phyloP scores from a whole-genome alignment of 2,329 filamentous ascomycete genomes.

The Reticulascus tulasneorum region DNA sequence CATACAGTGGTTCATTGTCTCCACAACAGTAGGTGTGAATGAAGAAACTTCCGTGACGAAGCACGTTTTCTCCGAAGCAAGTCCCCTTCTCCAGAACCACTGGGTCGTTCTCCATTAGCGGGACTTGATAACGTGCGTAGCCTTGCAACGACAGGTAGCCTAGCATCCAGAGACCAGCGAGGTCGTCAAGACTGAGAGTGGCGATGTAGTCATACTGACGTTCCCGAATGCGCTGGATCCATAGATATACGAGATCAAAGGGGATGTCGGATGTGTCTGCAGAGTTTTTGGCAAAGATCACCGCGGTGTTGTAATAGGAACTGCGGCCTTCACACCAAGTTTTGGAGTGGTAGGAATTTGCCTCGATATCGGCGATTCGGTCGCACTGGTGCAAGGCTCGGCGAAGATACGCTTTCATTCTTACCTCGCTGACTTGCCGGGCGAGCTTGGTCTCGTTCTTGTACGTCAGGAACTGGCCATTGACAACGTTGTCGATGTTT shows the following conservation, averaged over 20 bases:
- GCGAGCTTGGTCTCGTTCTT: constrained; percentile 5
- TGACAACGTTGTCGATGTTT: constrained; percentile 9
- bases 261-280: constrained; percentile 10
- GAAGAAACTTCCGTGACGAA: constrained; percentile 13
- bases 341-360: constrained; percentile 9
- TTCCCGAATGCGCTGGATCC: constrained; percentile 6
- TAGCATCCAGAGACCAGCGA: constrained; percentile 9
- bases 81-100: constrained; percentile 12
- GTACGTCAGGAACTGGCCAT: constrained; percentile 7
- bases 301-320: constrained; percentile 5
- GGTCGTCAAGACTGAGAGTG: constrained; percentile 1
- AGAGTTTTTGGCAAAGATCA: constrained; percentile 5
- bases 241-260: constrained; percentile 8
- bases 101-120: constrained; percentile 1
- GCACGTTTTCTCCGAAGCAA: constrained; percentile 11
- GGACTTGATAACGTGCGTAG: constrained; percentile 6
- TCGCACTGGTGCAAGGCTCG: constrained; percentile 12
- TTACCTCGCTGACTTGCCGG: neutral
- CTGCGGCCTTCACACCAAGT: neutral
- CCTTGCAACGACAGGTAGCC: constrained; percentile 9
- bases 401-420: constrained; percentile 3
- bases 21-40: constrained; percentile 5
- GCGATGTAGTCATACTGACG: constrained; percentile 8
- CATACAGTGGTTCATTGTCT: constrained; percentile 3
- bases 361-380: constrained; percentile 11